Conservation (phyloP, 345 rosid species). For the Gossypium australe region DNA sequence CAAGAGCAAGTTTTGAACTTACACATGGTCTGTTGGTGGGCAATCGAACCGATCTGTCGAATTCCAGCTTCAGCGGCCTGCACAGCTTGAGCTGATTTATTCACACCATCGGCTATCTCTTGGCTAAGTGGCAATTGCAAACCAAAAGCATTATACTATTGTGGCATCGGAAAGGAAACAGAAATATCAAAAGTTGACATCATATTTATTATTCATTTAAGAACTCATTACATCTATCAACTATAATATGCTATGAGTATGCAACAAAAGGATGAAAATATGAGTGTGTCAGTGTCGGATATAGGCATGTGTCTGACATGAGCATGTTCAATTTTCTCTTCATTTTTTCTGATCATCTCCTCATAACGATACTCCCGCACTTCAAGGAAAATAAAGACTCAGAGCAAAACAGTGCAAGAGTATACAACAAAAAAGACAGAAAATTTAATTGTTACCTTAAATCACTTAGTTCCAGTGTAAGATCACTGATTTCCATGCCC, state of each 20-base stretch:
- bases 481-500: constrained; percentile 97
- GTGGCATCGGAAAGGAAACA: background rate
- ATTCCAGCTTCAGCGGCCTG: constrained; percentile 91
- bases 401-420: background rate
- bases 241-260: background rate
- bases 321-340: too few species aligned
- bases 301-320: too few species aligned
- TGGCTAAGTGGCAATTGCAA: constrained; percentile 44
- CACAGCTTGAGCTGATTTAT: constrained; percentile 86
- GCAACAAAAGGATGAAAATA: too few species aligned
- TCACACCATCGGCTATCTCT: constrained; percentile 78
- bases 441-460: constrained; percentile 49
- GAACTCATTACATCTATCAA: background rate
- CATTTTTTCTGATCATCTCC: too few species aligned
- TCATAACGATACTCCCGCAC: background rate
- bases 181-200: background rate
- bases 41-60: constrained; percentile 66
- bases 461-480: constrained; percentile 82
- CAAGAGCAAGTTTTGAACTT: constrained; percentile 17
- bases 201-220: background rate
- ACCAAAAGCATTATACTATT: background rate
- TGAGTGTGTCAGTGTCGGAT: too few species aligned
- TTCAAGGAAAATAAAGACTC: background rate
- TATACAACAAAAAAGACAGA: background rate
- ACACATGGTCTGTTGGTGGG: constrained; percentile 82